Percentiles rank a stretch among this genome's conserved stretches.
phyloP scores from a whole-genome alignment of 2,329 filamentous ascomycete species.

The Neurospora sp. region DNA sequence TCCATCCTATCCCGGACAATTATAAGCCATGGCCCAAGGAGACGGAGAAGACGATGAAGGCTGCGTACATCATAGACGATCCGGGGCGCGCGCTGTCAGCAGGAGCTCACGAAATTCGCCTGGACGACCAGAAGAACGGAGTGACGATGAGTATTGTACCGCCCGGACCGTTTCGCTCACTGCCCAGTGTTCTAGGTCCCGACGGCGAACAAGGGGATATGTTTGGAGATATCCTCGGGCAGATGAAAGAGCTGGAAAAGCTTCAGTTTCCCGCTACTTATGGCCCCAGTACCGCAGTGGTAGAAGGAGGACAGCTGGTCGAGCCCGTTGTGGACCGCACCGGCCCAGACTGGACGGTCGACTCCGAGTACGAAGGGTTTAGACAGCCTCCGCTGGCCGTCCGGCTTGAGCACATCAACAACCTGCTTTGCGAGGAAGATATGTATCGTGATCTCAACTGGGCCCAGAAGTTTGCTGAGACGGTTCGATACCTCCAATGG shows the following conservation, averaged over 20 bases:
- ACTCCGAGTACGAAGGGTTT: conserved; percentile 11
- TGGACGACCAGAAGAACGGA: neutral
- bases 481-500: conserved; percentile 30
- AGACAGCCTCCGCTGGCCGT: conserved; percentile 24
- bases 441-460: conserved; percentile 31
- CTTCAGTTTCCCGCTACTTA: neutral
- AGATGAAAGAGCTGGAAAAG: neutral
- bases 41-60: neutral
- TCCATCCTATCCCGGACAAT: neutral
- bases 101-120: neutral
- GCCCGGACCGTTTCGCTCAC: neutral
- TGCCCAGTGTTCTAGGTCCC: neutral
- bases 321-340: neutral
- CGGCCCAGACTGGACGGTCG: conserved; percentile 10
- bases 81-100: neutral
- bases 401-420: conserved; percentile 24
- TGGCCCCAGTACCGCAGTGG: neutral
- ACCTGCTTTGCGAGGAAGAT: conserved; percentile 42
- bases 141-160: neutral
- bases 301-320: neutral
- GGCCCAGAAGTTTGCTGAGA: conserved; percentile 25
- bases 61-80: neutral
- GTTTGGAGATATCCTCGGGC: neutral
- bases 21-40: neutral
- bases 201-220: neutral